Conservation (phyloP, 352 stramenopile species). For the Pythium monospermum region DNA sequence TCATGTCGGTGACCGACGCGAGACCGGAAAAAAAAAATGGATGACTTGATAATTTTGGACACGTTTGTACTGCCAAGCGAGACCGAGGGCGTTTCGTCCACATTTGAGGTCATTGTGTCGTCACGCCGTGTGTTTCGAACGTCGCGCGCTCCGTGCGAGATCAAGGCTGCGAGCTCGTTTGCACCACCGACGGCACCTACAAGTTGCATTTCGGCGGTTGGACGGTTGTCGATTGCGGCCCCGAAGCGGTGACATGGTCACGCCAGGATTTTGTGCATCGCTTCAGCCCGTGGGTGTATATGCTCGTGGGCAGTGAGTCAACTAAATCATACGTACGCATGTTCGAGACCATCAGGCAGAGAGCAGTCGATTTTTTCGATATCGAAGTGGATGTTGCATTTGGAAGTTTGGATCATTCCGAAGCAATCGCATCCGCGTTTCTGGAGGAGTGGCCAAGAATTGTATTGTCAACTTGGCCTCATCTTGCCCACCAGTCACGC, state of each 20-base stretch:
- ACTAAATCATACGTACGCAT: neutral
- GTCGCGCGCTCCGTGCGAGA: neutral
- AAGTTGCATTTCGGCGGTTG: conserved; percentile 11
- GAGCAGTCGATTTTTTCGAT: conserved; percentile 1
- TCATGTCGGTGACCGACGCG: neutral
- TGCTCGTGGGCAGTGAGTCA: conserved; percentile 6
- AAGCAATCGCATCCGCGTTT: conserved; percentile 13
- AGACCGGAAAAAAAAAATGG: neutral
- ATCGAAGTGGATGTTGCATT: neutral
- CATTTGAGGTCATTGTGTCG: conserved; percentile 7
- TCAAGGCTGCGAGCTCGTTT: neutral
- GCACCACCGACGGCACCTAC: conserved; percentile 10
- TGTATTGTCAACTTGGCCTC: conserved; percentile 1
- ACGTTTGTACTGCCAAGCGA: neutral
- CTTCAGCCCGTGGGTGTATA: conserved; percentile 11
- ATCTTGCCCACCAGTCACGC: neutral
- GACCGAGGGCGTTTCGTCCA: too few species aligned
- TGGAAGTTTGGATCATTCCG: conserved; percentile 6
- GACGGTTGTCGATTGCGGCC: conserved; percentile 1
- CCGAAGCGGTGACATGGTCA: neutral
- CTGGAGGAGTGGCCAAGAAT: neutral
- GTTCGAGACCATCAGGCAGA: neutral
- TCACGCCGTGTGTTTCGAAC: conserved; percentile 7
- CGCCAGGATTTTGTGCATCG: neutral
- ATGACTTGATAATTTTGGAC: conserved; percentile 3